phyloP scores from a whole-genome alignment of 352 stramenopile species.

The Aphanomyces cochlioides region DNA sequence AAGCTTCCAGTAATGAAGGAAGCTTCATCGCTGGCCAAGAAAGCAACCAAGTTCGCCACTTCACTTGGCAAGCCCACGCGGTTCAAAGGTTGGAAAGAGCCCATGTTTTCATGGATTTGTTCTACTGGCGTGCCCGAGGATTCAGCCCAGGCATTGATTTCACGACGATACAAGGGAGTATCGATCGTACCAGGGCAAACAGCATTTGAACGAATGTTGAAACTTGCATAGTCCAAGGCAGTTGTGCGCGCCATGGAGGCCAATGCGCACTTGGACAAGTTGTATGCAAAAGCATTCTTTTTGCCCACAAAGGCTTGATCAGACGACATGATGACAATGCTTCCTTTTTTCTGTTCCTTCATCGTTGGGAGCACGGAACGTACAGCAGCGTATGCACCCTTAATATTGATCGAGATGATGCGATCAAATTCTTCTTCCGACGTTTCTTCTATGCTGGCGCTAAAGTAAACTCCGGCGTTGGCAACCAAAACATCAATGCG shows the following conservation, averaged over 20 bases:
- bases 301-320: constrained; percentile 30
- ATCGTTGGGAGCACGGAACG: constrained; percentile 18
- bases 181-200: constrained; percentile 81
- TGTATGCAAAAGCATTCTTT: constrained; percentile 30
- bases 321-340: constrained; percentile 30
- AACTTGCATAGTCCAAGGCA: constrained; percentile 27
- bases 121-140: constrained; percentile 47
- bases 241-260: constrained; percentile 28
- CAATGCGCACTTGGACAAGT: constrained; percentile 30
- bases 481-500: constrained; percentile 23
- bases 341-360: constrained; percentile 28
- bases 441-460: constrained; percentile 30
- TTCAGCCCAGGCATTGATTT: constrained; percentile 47
- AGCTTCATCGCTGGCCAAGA: constrained; percentile 70
- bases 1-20: constrained; percentile 85
- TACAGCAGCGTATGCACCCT: constrained; percentile 26
- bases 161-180: constrained; percentile 64
- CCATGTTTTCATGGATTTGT: constrained; percentile 38
- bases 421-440: constrained; percentile 21
- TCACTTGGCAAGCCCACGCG: constrained; percentile 63
- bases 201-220: constrained; percentile 83
- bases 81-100: constrained; percentile 39
- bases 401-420: constrained; percentile 30
- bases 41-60: constrained; percentile 76
- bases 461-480: constrained; percentile 29